Percentiles rank a stretch among this genome's conserved stretches.
Evolutionary conservation across 2,329 filamentous ascomycete genomes (phyloP).

Genomic region (Trichoderma polysporum): DNA sequence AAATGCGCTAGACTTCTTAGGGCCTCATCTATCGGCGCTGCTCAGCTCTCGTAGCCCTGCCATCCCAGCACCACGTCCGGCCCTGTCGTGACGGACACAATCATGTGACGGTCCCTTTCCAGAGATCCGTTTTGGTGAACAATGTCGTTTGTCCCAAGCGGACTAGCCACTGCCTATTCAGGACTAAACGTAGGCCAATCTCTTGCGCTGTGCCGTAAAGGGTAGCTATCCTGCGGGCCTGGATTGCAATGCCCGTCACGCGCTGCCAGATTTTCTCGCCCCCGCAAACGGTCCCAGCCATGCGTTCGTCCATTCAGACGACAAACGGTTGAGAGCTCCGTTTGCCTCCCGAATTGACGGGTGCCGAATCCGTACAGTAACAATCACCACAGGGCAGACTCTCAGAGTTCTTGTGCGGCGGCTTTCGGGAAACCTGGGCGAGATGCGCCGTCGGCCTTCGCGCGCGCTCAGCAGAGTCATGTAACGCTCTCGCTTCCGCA

Average conservation of each 20-base stretch:
- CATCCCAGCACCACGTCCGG: constrained; percentile 1
- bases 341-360: constrained; percentile 13
- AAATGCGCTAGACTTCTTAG: not conserved
- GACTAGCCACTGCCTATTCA: not conserved
- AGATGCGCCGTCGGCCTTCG: not conserved
- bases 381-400: not conserved
- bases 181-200: not conserved
- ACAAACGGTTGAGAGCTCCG: constrained; percentile 7
- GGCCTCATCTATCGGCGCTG: not conserved
- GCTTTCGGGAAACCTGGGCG: constrained; percentile 4
- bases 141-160: not conserved
- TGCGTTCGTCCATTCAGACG: not conserved
- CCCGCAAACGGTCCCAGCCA: constrained; percentile 18
- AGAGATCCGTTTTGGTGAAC: constrained; percentile 17
- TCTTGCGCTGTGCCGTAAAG: not conserved
- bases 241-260: constrained; percentile 15
- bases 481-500: constrained; percentile 14
- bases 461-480: not conserved
- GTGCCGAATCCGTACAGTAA: constrained; percentile 6
- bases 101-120: constrained; percentile 22
- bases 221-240: constrained; percentile 7
- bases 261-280: not conserved
- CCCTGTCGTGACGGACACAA: constrained; percentile 20
- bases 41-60: constrained; percentile 14
- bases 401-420: not conserved